Conservation (phyloP, 495 filamentous ascomycete genomes). For the Lichina pygmaea region DNA sequence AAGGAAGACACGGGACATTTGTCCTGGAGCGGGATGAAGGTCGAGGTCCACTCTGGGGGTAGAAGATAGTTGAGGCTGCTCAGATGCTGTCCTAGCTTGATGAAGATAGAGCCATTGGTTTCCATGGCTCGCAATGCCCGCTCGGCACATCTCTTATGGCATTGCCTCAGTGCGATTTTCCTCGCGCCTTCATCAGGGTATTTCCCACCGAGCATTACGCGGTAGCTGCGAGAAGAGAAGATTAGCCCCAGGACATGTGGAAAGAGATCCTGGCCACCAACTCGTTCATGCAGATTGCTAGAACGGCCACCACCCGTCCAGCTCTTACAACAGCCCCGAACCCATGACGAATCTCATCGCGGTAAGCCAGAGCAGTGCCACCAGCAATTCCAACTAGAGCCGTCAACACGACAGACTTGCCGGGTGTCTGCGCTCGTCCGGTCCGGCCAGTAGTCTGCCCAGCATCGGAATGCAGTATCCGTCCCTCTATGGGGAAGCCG, state of each 20-base stretch:
- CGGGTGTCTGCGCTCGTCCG: background rate
- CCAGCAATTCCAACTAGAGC: constrained; percentile 25
- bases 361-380: constrained; percentile 33
- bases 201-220: constrained; percentile 43
- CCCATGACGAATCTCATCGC: constrained; percentile 42
- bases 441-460: background rate
- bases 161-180: constrained; percentile 41
- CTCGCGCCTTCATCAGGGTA: constrained; percentile 30
- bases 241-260: background rate
- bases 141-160: constrained; percentile 79
- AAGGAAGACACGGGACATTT: constrained; percentile 81
- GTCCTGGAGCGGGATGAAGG: constrained; percentile 91
- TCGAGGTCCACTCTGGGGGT: constrained; percentile 80
- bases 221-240: constrained; percentile 33
- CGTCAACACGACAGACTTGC: constrained; percentile 14
- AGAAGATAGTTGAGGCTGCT: constrained; percentile 93
- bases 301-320: constrained; percentile 46
- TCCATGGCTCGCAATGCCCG: constrained; percentile 70
- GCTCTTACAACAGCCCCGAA: constrained; percentile 52
- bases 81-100: constrained; percentile 91
- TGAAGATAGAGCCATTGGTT: constrained; percentile 91
- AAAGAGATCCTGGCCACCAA: constrained; percentile 18
- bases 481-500: too few relatives aligned
- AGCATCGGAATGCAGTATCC: too few relatives aligned
- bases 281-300: constrained; percentile 77